phyloP scores from a whole-genome alignment of 225 moss, liverwort and hornwort species.

The Asterella californica region DNA sequence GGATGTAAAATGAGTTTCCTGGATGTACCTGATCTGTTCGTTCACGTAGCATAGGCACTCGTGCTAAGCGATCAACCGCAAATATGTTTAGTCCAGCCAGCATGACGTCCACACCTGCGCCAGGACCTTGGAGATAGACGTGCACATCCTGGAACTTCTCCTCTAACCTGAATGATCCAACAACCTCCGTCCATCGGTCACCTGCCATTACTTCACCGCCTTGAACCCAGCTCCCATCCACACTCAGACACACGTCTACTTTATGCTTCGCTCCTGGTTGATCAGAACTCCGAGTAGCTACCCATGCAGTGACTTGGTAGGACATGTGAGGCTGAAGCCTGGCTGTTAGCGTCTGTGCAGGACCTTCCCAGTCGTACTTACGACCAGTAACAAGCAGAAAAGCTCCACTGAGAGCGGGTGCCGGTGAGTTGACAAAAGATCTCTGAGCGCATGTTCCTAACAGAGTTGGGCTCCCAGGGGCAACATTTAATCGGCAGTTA shows the following conservation, averaged over 20 bases:
- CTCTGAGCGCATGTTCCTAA: constrained; percentile 48
- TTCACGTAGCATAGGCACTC: constrained; percentile 56
- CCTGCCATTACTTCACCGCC: constrained; percentile 70
- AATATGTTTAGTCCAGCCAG: constrained; percentile 82
- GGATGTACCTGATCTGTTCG: constrained; percentile 66
- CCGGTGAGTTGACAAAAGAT: constrained; percentile 41
- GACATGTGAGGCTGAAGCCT: constrained; percentile 62
- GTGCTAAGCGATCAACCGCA: constrained; percentile 67
- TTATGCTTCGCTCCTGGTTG: constrained; percentile 44
- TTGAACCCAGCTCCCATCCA: constrained; percentile 74
- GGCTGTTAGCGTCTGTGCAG: constrained; percentile 68
- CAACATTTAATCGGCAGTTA: constrained; percentile 51
- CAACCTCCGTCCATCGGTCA: constrained; percentile 63
- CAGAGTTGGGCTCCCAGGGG: constrained; percentile 51
- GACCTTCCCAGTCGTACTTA: constrained; percentile 82
- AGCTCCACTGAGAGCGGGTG: constrained; percentile 52
- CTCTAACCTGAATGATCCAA: constrained; percentile 78
- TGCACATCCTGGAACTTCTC: constrained; percentile 53
- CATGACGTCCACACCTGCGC: constrained; percentile 80
- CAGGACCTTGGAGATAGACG: constrained; percentile 85
- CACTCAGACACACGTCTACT: constrained; percentile 65
- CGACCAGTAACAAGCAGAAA: constrained; percentile 62
- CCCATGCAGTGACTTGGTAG: constrained; percentile 92
- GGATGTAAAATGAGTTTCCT: not conserved
- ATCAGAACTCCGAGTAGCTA: constrained; percentile 44